Percentiles rank a stretch among this genome's conserved stretches.
Evolutionary conservation across 2,329 filamentous ascomycete genomes (phyloP).

Genomic region (Calonectria ilicicola): DNA sequence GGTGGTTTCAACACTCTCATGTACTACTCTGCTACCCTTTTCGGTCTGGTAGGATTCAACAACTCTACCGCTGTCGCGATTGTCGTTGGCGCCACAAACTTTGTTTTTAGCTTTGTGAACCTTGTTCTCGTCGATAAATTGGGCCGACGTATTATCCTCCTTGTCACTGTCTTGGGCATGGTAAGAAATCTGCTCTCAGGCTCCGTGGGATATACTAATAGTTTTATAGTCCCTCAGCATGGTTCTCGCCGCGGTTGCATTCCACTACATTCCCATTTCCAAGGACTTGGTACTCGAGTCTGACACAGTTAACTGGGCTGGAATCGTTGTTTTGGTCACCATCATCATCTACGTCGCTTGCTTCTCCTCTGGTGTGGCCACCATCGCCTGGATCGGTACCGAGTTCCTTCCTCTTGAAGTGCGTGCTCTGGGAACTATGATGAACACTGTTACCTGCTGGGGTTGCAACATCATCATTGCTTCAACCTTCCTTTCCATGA

Average conservation of each 20-base stretch:
- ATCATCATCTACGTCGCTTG: conserved; percentile 58
- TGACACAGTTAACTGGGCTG: conserved; percentile 39
- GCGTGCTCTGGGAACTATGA: conserved; percentile 57
- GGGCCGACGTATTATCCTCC: conserved; percentile 56
- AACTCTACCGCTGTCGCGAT: conserved; percentile 59
- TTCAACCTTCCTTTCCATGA: conserved; percentile 59
- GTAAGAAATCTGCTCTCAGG: not conserved
- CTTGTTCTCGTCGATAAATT: conserved; percentile 56
- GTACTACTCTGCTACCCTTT: conserved; percentile 62
- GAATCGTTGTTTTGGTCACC: conserved; percentile 47
- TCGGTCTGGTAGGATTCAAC: conserved; percentile 59
- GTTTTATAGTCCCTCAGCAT: conserved; percentile 51
- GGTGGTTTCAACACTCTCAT: conserved; percentile 62
- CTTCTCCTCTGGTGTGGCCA: conserved; percentile 53
- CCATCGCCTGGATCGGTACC: conserved; percentile 58
- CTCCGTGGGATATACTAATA: not conserved
- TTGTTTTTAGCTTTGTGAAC: conserved; percentile 60
- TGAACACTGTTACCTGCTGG: conserved; percentile 58
- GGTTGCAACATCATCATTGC: conserved; percentile 60
- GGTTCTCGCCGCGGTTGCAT: conserved; percentile 53
- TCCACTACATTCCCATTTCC: conserved; percentile 59
- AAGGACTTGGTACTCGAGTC: conserved; percentile 50
- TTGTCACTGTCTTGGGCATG: conserved; percentile 50
- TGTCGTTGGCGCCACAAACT: conserved; percentile 57
- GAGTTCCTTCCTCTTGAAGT: conserved; percentile 60